Conservation (phyloP, 2,329 filamentous ascomycete species). For the Daldinia sp. region DNA sequence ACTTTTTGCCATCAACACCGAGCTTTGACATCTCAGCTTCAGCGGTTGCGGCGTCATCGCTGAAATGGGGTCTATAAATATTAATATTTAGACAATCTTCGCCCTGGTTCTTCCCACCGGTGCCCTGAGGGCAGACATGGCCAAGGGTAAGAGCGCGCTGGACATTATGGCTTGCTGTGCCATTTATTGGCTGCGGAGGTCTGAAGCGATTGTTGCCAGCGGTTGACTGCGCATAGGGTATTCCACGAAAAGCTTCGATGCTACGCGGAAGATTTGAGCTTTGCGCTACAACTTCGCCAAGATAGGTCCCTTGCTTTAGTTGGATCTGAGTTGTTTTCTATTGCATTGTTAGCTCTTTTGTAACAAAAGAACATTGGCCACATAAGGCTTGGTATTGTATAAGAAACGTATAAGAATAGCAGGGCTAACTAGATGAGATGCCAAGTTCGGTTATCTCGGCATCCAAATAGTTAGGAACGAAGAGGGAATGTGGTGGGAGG, state of each 20-base stretch:
- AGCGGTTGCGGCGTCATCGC: constrained; percentile 43
- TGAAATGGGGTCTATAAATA: constrained; percentile 59
- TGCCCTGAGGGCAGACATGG: constrained; percentile 52
- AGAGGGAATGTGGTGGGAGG: constrained; percentile 10
- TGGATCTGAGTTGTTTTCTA: constrained; percentile 49
- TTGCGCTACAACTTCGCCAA: constrained; percentile 53
- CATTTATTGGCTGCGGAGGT: constrained; percentile 54
- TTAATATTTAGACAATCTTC: constrained; percentile 68
- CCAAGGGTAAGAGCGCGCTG: constrained; percentile 52
- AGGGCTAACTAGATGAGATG: constrained; percentile 29
- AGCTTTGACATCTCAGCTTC: constrained; percentile 44
- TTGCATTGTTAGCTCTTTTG: constrained; percentile 40
- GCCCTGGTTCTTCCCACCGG: constrained; percentile 49
- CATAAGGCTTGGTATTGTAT: not conserved
- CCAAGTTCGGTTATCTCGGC: constrained; percentile 28
- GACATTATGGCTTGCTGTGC: constrained; percentile 50
- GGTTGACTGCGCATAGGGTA: constrained; percentile 61
- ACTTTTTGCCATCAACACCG: constrained; percentile 44
- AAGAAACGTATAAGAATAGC: constrained; percentile 7
- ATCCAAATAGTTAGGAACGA: constrained; percentile 13
- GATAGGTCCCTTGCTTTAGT: constrained; percentile 57
- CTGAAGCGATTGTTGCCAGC: constrained; percentile 60
- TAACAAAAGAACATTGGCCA: not conserved
- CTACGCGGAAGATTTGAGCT: constrained; percentile 53
- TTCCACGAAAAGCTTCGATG: constrained; percentile 62